Evolutionary conservation across 345 rosid species (phyloP), one percentile per base, ranked within the genome.

Genomic region (Hevea brasiliensis): DNA sequence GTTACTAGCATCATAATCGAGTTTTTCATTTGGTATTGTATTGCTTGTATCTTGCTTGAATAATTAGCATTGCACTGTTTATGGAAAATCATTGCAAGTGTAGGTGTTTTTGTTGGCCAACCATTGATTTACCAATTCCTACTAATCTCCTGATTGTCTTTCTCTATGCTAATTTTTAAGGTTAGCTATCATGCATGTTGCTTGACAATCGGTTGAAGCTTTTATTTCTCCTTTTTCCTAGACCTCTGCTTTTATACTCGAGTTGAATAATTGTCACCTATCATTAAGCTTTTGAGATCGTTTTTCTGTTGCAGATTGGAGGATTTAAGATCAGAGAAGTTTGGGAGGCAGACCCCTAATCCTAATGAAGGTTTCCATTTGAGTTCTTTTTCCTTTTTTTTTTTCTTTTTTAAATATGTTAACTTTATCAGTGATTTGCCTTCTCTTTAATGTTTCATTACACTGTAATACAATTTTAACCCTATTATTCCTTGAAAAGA

Each of bases 21-120:
- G 61, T 42, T 27, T 41, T 21, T 53, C 40, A 2, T 67, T 40
- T 76, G 71, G 73, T 63, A 67, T 40, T 6, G 74, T 81, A 63
- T 59, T 35, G 51, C 65, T 50, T 68, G 47, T 48, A 48, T 67
- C 66, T 79, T 65, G 14, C 74, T 62, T 76, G 67, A 29, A 50
- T 77, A 61, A 67, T 68, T 67, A 70, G 71, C 68, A 18, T 15
- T 50, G 54, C 3, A 50, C 18, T 50, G 76, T 68, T 17, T 79
- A 81, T 80, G 76, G 73, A 77, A 80, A 84, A 75, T 67, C 67
- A 79, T 74, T 74, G 73, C 87, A 82, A 87, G 72, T 78, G 75
- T 75, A 56, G 17, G 67, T 80, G 79, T 83, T n/a, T n/a, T 86
- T 78, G 89, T 85, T 89, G 83, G 83, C 83, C 91, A 83, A 86